Percentiles rank a stretch among this genome's conserved stretches.
phyloP scores from a whole-genome alignment of 2,329 filamentous ascomycete genomes.

The Huntiella savannae region DNA sequence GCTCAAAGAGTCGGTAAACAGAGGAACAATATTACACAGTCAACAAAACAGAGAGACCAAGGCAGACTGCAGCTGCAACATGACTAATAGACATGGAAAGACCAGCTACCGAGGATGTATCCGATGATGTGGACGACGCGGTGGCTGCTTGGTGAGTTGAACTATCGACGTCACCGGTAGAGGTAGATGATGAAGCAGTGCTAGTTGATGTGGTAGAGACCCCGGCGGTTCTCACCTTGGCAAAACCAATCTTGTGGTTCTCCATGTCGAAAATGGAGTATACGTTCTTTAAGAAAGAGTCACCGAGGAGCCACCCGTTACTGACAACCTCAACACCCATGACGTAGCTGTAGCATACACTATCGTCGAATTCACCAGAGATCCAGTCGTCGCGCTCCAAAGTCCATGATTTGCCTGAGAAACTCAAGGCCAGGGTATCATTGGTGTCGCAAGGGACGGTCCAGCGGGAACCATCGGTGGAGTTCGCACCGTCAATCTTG shows the following conservation, averaged over 20 bases:
- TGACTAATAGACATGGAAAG: background rate
- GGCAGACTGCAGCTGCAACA: background rate
- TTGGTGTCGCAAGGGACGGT: slow-evolving; percentile 54
- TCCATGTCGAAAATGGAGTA: slow-evolving; percentile 73
- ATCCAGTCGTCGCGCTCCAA: slow-evolving; percentile 58
- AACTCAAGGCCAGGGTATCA: slow-evolving; percentile 40
- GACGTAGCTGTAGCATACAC: slow-evolving; percentile 49
- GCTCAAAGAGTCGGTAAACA: no score
- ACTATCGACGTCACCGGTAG: background rate
- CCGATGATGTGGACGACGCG: background rate
- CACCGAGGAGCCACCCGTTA: slow-evolving; percentile 58
- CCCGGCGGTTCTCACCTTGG: slow-evolving; percentile 7
- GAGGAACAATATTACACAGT: background rate
- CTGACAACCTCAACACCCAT: slow-evolving; percentile 51
- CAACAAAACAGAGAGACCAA: background rate
- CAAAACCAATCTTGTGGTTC: slow-evolving; percentile 35
- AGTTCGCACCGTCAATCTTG: slow-evolving; percentile 41
- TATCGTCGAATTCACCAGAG: slow-evolving; percentile 22
- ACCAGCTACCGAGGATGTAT: background rate
- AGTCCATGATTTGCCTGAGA: slow-evolving; percentile 47
- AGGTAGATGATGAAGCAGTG: slow-evolving; percentile 5
- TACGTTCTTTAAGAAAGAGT: slow-evolving; percentile 76
- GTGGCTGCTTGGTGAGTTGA: background rate
- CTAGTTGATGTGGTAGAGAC: slow-evolving; percentile 5
- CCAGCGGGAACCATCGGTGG: slow-evolving; percentile 42